A percentile compares a stretch with the other conserved stretches of the same genome.
These are phyloP conservation scores for Graphiopsis chlorocephala DNA, from an alignment of 2,329 filamentous ascomycete species.

Conservation along the genomic window DNA sequence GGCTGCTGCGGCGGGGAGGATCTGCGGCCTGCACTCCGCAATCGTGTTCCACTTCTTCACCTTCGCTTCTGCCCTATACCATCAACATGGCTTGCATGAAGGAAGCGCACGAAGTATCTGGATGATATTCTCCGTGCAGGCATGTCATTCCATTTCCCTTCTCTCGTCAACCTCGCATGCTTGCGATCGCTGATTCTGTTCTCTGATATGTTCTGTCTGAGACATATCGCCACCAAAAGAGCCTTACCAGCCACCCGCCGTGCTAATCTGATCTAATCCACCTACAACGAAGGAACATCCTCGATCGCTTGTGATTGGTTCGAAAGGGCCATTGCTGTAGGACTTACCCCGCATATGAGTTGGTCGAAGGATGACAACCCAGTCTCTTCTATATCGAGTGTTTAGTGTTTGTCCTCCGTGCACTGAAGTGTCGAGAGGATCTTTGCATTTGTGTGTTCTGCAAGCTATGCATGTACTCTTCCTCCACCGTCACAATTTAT, in stretches of 20 bases:
- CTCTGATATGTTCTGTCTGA: neutral
- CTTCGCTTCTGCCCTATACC: neutral
- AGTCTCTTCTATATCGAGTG: neutral
- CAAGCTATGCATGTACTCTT: too few relatives aligned
- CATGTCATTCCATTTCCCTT: neutral
- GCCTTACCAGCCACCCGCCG: neutral
- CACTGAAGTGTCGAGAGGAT: too few relatives aligned
- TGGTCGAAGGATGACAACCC: neutral
- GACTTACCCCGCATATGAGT: neutral
- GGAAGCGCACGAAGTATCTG: neutral
- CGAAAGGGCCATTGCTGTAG: neutral
- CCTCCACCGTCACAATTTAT: too few relatives aligned
- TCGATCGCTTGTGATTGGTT: neutral
- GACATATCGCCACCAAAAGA: neutral
- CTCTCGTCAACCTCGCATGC: neutral
- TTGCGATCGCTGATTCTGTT: neutral
- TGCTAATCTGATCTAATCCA: neutral
- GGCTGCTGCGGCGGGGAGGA: neutral
- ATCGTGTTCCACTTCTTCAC: neutral
- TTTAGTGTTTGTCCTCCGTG: too few relatives aligned
- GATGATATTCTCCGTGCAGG: neutral
- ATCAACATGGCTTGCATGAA: neutral
- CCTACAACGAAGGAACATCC: neutral
- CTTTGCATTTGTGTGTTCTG: neutral
- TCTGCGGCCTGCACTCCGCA: constrained; percentile 2